Evolutionary conservation across 192 early-diverging fungal genomes (phyloP), one percentile per base, ranked within the genome.

Genomic region (Gaertneriomyces semiglobifer): DNA sequence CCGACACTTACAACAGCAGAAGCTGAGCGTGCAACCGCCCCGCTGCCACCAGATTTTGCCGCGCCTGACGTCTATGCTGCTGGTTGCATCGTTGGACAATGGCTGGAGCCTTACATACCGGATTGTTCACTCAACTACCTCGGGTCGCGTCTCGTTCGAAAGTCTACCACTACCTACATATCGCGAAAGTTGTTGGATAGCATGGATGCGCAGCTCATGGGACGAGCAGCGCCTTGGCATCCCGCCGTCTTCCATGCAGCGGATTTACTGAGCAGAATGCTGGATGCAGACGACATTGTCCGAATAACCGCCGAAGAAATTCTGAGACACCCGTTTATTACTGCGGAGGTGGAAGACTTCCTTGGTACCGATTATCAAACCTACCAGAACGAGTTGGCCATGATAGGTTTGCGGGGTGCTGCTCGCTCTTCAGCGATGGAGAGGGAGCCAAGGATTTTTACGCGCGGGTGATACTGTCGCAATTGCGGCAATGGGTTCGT

Each of bases 41-140:
- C 85, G 62, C 46, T 71, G 5, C 56, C 56, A 14, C 48, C 58
- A 9, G 25, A 11, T 4, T 69, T 25, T 86, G 76, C 79, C 44
- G 61, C 70, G 2, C 80, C 87, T 0, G 90, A 92, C 70, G 65
- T 90, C 39, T 90, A 89, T 58, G 80, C 83, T 41, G 80, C 83
- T 0, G 90, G 90, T 52, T 72, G 88, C 40, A 80, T 92, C 7
- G 58, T 89, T 10, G 90, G 90, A 18, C 84, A 86, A 82, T 83
- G 86, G 86, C 75, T 92, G 53, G 87, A 92, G 70, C 77, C 80
- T 46, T 92, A 85, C 60, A 65, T 92, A 48, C 87, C 86, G 2
- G 80, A 78, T 38, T 73, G 77, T 38, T 75, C 79, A 41, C 74
- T 92, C 46, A 81, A 85, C 7, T 80, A 87, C 77, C 83, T 92